Evolutionary conservation across 495 filamentous ascomycete species (phyloP).

Genomic region (Annulohypoxylon nitens): DNA sequence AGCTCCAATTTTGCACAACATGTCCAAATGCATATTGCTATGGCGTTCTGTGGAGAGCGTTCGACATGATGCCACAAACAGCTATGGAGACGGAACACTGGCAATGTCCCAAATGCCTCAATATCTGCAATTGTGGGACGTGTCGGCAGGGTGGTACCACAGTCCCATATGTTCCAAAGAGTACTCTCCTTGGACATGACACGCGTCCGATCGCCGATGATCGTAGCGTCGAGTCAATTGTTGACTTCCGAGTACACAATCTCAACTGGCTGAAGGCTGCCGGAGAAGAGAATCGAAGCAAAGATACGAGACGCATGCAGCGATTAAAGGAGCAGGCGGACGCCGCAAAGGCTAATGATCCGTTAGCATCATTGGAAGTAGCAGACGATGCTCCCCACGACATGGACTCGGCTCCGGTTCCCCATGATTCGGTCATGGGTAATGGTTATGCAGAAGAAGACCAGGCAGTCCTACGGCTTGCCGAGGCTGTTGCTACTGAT

Average conservation of each 20-base stretch:
- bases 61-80: constrained; percentile 84
- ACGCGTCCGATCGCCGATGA: constrained; percentile 89
- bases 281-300: constrained; percentile 64
- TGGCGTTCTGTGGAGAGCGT: constrained; percentile 87
- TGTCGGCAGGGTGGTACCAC: constrained; percentile 69
- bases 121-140: constrained; percentile 83
- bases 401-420: constrained; percentile 49
- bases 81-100: constrained; percentile 83
- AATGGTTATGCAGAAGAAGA: constrained; percentile 54
- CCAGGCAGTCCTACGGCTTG: constrained; percentile 39
- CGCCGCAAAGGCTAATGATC: constrained; percentile 64
- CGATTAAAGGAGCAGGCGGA: constrained; percentile 64
- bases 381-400: constrained; percentile 52
- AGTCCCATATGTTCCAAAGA: constrained; percentile 82
- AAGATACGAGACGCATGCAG: constrained; percentile 65
- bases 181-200: constrained; percentile 87
- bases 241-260: constrained; percentile 88
- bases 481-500: neutral
- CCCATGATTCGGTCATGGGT: constrained; percentile 51
- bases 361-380: constrained; percentile 40
- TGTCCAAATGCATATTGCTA: constrained; percentile 87
- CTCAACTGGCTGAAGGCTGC: constrained; percentile 74
- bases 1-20: constrained; percentile 78
- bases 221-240: constrained; percentile 85
- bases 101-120: constrained; percentile 87